Base-by-base conservation (phyloP, 1,139 yeast genomes). In the Arxiozyma bovina region DNA sequence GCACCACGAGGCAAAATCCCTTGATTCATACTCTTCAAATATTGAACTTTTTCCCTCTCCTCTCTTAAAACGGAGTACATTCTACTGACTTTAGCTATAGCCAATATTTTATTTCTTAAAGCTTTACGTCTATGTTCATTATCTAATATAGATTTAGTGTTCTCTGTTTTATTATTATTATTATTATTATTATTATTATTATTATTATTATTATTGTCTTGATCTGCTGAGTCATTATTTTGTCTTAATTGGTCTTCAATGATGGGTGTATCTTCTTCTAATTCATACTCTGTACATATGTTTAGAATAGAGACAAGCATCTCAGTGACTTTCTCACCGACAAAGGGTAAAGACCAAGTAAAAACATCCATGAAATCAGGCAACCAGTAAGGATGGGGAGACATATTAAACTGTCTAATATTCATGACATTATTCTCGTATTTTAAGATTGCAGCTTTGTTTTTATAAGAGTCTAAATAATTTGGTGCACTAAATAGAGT, bases 341-440 rank as follows among this genome's bases (percentile, higher is more conserved):
- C 98, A 75, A 93, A 93, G 8, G 99, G 99, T 57, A 93, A 75
- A 3, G 96, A 88, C 99, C 99, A 93, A 6, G 96, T 87, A 70
- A 93, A 93, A 7, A 91, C 96, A 70, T 93, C 97, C 96, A 91
- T 90, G 64, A 91, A 89, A 70, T 91, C 91, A 4, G 99, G 99
- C 61, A 93, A 76, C 93, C 96, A 91, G 72, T 93, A 93, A 1
- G 99, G 99, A 71, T 93, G 98, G 9, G 96, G 96, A 44, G 93
- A 84, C 64, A 86, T 75, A 69, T 90, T 90, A 74, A 93, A 93
- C 72, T 93, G 99, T 58, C 98, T 80, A 60, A 93, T 93, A 70
- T 93, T 93, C 94, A 93, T 87, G 45, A 91, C 94, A 63, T 90
- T 87, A 65, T 87, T 81, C 64, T 89, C 97, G 71, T 91, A 93